Evolutionary conservation across 441 rosid species (phyloP).

Genomic region (Caryocar brasiliense): DNA sequence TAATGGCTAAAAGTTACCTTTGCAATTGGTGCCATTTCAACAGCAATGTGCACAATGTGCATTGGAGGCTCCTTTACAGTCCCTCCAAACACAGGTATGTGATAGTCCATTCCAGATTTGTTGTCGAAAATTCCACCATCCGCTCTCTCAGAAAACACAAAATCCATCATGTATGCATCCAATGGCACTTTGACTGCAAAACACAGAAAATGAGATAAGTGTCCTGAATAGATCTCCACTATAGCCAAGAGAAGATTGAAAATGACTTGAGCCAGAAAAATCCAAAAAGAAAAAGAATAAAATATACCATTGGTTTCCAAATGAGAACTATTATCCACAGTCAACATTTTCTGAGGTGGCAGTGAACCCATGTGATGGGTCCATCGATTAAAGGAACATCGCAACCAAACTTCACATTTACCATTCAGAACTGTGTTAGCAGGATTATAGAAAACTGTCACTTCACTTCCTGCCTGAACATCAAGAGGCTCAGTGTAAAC

Average conservation of each 20-base stretch:
- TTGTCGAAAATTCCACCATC: constrained; percentile 85
- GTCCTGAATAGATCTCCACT: not conserved
- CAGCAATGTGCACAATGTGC: constrained; percentile 86
- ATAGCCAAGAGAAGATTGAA: no score
- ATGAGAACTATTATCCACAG: constrained; percentile 43
- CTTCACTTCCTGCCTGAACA: constrained; percentile 64
- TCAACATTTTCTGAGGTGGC: constrained; percentile 78
- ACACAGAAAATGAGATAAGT: constrained; percentile 12
- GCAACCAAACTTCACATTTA: constrained; percentile 83
- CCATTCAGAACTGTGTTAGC: constrained; percentile 70
- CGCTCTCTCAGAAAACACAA: constrained; percentile 88
- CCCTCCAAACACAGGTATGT: constrained; percentile 73
- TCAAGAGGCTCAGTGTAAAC: constrained; percentile 84
- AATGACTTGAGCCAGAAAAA: not conserved
- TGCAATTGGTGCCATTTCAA: constrained; percentile 98
- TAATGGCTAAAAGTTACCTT: constrained; percentile 39
- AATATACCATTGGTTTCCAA: constrained; percentile 55
- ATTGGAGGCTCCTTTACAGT: constrained; percentile 76
- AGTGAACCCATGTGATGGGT: constrained; percentile 65
- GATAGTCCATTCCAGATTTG: constrained; percentile 75
- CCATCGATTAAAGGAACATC: constrained; percentile 92
- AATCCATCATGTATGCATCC: constrained; percentile 94
- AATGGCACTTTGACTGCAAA: constrained; percentile 77
- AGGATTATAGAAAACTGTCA: constrained; percentile 73
- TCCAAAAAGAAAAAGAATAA: not conserved